phyloP scores from a whole-genome alignment of 495 filamentous ascomycete species.

The Bombardia bombarda region DNA sequence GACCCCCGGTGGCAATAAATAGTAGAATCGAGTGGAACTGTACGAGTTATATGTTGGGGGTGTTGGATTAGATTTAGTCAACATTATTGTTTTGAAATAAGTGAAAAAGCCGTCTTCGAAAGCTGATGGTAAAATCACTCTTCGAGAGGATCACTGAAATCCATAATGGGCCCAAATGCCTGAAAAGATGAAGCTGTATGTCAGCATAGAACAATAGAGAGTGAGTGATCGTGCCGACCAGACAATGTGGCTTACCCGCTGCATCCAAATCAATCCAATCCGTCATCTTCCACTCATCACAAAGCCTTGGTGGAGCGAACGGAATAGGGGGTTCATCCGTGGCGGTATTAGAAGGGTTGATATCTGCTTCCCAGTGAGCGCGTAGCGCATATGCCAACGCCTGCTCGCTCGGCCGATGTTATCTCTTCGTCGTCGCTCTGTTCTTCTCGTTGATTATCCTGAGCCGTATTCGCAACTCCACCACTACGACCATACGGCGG shows the following conservation, averaged over 20 bases:
- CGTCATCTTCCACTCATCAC: slow-evolving; percentile 15
- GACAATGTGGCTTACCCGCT: no score
- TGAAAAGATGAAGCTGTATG: neutral
- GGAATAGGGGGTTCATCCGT: neutral
- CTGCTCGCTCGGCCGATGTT: slow-evolving; percentile 10
- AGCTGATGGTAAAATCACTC: neutral
- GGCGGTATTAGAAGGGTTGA: neutral
- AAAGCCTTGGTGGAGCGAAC: neutral
- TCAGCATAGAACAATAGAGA: no score
- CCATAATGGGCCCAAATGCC: slow-evolving; percentile 18
- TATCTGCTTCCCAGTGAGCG: slow-evolving; percentile 13
- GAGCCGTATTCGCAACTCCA: neutral
- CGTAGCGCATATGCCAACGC: slow-evolving; percentile 15
- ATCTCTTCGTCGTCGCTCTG: neutral
- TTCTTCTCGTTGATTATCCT: neutral
- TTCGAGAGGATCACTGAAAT: no score
- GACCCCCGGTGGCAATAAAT: neutral
- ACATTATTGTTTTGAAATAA: neutral
- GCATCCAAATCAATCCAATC: slow-evolving; percentile 23
- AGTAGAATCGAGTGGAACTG: no score
- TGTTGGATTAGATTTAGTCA: no score
- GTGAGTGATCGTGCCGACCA: no score
- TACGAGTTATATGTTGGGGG: no score
- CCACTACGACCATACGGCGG: neutral
- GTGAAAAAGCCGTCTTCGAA: neutral